Evolutionary conservation across 2,329 filamentous ascomycete species (phyloP), one percentile per base, ranked within the genome.

Genomic region (Neonectria magnoliae): DNA sequence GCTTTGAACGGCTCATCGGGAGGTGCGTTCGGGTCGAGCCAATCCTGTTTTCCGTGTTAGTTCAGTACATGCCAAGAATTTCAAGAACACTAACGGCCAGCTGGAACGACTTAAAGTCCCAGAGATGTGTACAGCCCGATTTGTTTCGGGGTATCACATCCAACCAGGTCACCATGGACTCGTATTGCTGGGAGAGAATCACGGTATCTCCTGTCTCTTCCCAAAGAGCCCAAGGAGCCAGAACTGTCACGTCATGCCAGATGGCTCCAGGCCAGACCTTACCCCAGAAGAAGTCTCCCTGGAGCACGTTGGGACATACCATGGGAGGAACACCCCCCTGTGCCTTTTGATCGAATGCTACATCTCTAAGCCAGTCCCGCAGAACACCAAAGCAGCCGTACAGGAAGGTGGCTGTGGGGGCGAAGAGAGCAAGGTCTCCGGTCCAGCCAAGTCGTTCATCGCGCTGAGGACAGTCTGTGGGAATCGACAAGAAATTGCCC

Each of bases 391-490:
- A 64, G 3, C 82, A 83, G 62, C 87, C 79, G 71, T 85, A 89
- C 1, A 90, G 75, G 67, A 83, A 88, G 42, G 81, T 84, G 0
- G 84, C 82, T 0, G 85, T 83, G 0, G 84, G 82, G 0, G 79
- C 78, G 63, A 88, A 88, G 4, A 83, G 79, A 42, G 82, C 82
- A 11, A 81, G 75, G 66, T 87, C 83, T 16, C 87, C 83, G 0
- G 82, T 85, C 87, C 86, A 86, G 8, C 84, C 83, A 6, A 87
- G 73, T 0, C 85, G 79, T 73, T 88, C 85, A 57, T 88, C 85
- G 1, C 85, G 78, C 65, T 87, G 84, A 0, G 85, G 85, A 66
- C 85, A 88, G 68, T 90, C 87, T 0, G 86, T 89, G 0, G 86
- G 86, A 0, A 89, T 75, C 0, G 81, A 82, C 3, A 89, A 68